These are phyloP conservation scores for Phylloboletellus chloephorus DNA, from an alignment of 1,284 basidiomycete species.

Conservation along the genomic window DNA sequence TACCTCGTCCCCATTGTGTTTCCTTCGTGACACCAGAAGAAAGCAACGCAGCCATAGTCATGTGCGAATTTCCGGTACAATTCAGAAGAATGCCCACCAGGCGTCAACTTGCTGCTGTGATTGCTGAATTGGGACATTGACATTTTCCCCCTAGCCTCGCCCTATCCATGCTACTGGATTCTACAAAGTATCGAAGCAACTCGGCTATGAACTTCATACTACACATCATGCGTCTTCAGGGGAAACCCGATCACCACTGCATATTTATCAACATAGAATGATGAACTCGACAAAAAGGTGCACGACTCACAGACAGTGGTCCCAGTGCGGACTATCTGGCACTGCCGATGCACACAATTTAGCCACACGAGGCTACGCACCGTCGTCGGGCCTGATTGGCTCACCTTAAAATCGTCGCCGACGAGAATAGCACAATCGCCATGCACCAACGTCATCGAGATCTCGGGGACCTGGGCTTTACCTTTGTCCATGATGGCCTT, in stretches of 20 bases:
- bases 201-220: constrained; percentile 3
- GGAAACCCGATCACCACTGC: constrained; percentile 26
- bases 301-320: constrained; percentile 30
- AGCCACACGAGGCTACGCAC: constrained; percentile 1
- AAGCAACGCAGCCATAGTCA: constrained; percentile 26
- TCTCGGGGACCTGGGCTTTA: constrained; percentile 19
- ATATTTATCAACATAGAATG: constrained; percentile 10
- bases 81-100: constrained; percentile 10
- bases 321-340: constrained; percentile 28
- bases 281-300: neutral
- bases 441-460: constrained; percentile 49
- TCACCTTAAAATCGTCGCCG: constrained; percentile 52
- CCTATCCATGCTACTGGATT: constrained; percentile 21
- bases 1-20: constrained; percentile 33
- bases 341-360: constrained; percentile 18
- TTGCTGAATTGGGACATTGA: constrained; percentile 35
- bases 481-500: constrained; percentile 17
- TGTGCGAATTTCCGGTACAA: constrained; percentile 24
- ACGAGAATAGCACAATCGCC: constrained; percentile 49
- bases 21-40: constrained; percentile 24
- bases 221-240: constrained; percentile 13
- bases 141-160: constrained; percentile 22
- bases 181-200: constrained; percentile 3
- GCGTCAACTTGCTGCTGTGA: constrained; percentile 20
- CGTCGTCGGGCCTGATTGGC: constrained; percentile 12